Evolutionary conservation across 202 grass and related monocot genomes (phyloP), one percentile per base, ranked within the genome.

Genomic region (Sporobolus alterniflorus): DNA sequence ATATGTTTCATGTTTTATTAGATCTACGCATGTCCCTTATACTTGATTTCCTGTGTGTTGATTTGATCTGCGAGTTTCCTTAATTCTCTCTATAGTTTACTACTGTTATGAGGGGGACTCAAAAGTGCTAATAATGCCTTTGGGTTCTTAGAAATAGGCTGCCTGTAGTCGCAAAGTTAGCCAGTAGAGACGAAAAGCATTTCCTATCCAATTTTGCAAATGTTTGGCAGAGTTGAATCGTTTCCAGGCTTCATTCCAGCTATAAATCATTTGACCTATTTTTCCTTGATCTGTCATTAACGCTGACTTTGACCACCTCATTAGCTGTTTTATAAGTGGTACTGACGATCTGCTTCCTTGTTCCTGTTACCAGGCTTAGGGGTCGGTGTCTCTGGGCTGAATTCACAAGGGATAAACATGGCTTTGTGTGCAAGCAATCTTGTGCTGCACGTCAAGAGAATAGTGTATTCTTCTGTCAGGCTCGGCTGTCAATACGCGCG

Each of bases 401-500:
- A 71, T 71, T 56, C 59, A 85, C 25, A 67, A 30, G 56, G 41
- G 9, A 67, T 40, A 28, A 24, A 74, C 11, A 92, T 86, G 83
- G 70, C 48, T 67, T 64, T 43, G 44, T 56, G 56, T 17, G 32
- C 17, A 36, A 21, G 15, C 3, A 33, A 86, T 51, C 1, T 83
- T 54, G 29, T 83, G 50, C 15, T 72, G 64, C 86, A 47, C 57
- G 36, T 82, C 69, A 80, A 81, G 64, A 87, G 67, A 63, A n/a
- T 67, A 33, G 3, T 84, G n/a, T 44, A 21, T 74, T 76, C 71
- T 40, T 89, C 76, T 4, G 28, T 89, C 80, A 80, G 75, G 63
- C 20, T 72, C 56, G 72, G 75, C 5, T 92, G 69, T 33, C 77
- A 59, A 54, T 83, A 65, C 80, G 74, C 73, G 52, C 78, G 50